Evolutionary conservation across 495 filamentous ascomycete species (phyloP), one percentile per base, ranked within the genome.

Genomic region (Pseudevernia furfuracea): DNA sequence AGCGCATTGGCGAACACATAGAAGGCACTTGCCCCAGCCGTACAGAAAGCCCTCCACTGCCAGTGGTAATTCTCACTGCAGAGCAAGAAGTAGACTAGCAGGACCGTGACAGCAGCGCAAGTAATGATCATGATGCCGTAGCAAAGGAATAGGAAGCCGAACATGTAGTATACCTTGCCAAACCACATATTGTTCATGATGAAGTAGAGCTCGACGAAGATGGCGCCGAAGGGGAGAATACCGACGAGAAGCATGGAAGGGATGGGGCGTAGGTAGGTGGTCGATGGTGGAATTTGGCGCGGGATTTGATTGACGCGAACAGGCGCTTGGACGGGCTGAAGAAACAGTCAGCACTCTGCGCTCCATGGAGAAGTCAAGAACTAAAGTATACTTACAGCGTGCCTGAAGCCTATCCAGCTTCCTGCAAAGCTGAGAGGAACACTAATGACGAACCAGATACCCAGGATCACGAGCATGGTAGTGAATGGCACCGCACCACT

Each of bases 81-180:
- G 23, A 98, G 86, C 62, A 97, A 69, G 78, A 96, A 96, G 76
- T 98, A 98, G 0, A 97, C 87, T 76, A 96, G 84, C 7, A 98
- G 79, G 25, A 97, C 84, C 4, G 94, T 96, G 41, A 94, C 92
- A 4, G 91, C 89, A 2, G 94, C 93, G 61, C 88, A 90, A 7
- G 94, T 97, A 72, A 96, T 89, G 71, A 97, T 91, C 91, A 97
- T 97, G 67, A 98, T 84, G 21, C 89, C 93, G 75, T 95, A 98
- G 82, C 91, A 96, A 60, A 98, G 78, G 80, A 98, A 98, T 46
- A 98, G 81, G 81, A 98, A 98, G 37, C 94, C 94, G 69, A 98
- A 98, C 94, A 98, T 98, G 80, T 98, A 98, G 80, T 98, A 98
- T 63, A 98, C 90, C 79, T 93, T 93, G 80, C 85, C 89, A 75